phyloP scores from a whole-genome alignment of 495 filamentous ascomycete species.

The Sabuloglossum arenarium region DNA sequence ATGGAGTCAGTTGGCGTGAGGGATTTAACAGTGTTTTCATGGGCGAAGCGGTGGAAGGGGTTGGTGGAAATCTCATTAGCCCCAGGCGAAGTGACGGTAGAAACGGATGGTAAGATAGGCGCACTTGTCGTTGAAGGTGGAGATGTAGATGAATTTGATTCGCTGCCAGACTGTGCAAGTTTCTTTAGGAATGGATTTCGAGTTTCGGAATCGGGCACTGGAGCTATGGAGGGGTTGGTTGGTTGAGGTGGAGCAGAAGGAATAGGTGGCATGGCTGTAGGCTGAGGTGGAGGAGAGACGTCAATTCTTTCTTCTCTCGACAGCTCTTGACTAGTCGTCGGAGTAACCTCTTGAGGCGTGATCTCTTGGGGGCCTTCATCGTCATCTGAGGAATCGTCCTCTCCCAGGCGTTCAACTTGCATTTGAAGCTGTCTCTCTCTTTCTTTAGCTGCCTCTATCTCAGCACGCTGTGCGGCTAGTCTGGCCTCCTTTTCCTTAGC shows the following conservation, averaged over 20 bases:
- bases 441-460: conserved; percentile 78
- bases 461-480: conserved; percentile 67
- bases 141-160: conserved; percentile 6
- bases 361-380: conserved; percentile 68
- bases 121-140: conserved; percentile 10
- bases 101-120: conserved; percentile 15
- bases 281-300: conserved; percentile 10
- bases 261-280: conserved; percentile 14
- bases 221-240: conserved; percentile 19
- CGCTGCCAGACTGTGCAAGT: conserved; percentile 25
- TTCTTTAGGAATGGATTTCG: conserved; percentile 50
- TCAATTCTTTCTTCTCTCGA: conserved; percentile 11
- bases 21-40: conserved; percentile 24
- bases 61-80: conserved; percentile 51
- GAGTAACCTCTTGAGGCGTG: conserved; percentile 66
- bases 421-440: conserved; percentile 71
- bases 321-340: conserved; percentile 43
- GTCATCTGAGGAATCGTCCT: conserved; percentile 60
- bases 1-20: conserved; percentile 11
- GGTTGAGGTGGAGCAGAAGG: conserved; percentile 24
- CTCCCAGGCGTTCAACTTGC: conserved; percentile 66
- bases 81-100: conserved; percentile 14
- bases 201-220: conserved; percentile 22
- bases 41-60: conserved; percentile 81
- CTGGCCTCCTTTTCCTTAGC: conserved; percentile 77